Base-by-base conservation (phyloP, 2,329 filamentous ascomycete genomes). In the Colletotrichum sp. region DNA sequence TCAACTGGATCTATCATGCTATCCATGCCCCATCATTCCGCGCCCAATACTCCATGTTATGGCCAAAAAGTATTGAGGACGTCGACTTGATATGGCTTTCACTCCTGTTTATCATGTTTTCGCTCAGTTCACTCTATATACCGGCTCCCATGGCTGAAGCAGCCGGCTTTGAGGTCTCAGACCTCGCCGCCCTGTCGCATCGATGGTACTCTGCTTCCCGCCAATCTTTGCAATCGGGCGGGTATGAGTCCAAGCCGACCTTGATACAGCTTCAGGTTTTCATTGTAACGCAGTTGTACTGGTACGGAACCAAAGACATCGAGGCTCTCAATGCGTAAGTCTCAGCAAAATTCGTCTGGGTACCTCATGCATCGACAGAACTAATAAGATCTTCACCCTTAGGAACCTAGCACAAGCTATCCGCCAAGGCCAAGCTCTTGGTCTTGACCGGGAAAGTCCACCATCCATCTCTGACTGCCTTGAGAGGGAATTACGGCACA, bases 281-380 rank as follows among this genome's bases (percentile, higher is more conserved):
- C 58, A 61, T 61, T 34, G 28, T 61, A 22, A 80, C 80, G 8
- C 82, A 83, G 76, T 64, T 80, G 22, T 83, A 83, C 43, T 82
- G 81, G 81, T 76, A 82, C 15, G 80, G 79, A n/a, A 83, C 80
- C 1, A 82, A 82, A 39, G 78, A 81, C 28, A 78, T 80, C 34
- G 82, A 83, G 61, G 77, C 77, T 10, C n/a, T 83, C 48, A 83
- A 83, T 43, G 82, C 82, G 81, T 83, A 74, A 71, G 81, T 76
- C 22, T 58, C 9, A 6, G 8, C 13, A 5, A n/a, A n/a, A 13
- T 3, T n/a, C 18, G 12, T 30, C 16, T 18, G 16, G 5, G 10
- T 13, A 30, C 7, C 5, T 13, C n/a, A 13, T 61, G n/a, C 28
- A 18, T n/a, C 30, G 28, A 34, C n/a, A 2, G 28, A 52, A 2